phyloP scores from a whole-genome alignment of 108 stramenopile genomes.

The Pseudonitzschia multistriata region DNA sequence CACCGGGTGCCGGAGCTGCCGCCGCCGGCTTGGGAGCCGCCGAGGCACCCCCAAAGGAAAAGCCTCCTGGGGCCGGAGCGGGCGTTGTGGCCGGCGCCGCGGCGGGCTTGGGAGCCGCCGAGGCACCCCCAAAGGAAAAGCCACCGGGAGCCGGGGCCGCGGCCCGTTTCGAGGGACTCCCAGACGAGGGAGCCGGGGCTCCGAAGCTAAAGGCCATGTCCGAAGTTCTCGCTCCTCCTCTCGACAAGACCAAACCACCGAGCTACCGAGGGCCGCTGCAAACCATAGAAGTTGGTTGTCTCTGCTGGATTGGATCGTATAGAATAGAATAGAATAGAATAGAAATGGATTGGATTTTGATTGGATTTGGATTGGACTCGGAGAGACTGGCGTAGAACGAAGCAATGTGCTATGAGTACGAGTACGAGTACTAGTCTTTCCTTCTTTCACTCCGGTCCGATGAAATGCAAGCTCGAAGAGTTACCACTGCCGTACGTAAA shows the following conservation, averaged over 20 bases:
- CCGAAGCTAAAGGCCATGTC: conserved; percentile 1
- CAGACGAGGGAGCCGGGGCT: background rate
- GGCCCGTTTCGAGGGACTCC: no score
- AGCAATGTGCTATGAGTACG: background rate
- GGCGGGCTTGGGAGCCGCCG: conserved; percentile 7
- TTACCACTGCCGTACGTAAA: no score
- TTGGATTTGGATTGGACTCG: no score
- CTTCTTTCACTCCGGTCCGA: no score
- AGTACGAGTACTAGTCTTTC: background rate
- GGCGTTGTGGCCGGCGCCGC: conserved; percentile 21
- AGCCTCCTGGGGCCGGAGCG: conserved; percentile 21
- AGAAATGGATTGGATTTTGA: no score
- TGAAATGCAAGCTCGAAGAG: no score
- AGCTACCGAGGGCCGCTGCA: background rate
- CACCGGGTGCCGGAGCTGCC: conserved; percentile 22
- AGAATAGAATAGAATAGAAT: no score
- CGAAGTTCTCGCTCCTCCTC: background rate
- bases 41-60: conserved; percentile 25
- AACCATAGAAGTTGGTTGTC: background rate
- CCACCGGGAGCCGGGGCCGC: conserved; percentile 9
- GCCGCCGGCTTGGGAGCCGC: conserved; percentile 7
- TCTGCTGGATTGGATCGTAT: background rate
- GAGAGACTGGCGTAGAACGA: no score
- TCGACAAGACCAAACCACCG: background rate
- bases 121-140: conserved; percentile 20